Evolutionary conservation across 345 rosid species (phyloP).

Genomic region (Salix udensis): DNA sequence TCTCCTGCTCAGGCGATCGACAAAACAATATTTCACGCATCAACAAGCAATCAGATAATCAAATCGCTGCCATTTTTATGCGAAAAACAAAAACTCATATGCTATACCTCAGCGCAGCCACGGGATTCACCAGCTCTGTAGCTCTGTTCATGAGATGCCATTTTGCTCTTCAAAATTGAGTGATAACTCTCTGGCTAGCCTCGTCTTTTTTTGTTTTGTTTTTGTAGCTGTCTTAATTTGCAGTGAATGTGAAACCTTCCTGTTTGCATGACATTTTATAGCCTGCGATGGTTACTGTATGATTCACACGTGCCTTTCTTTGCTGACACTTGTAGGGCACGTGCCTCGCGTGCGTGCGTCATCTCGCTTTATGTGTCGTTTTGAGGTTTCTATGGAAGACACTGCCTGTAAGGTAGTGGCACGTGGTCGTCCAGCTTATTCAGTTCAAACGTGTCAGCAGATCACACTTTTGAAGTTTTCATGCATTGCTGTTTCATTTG

Average conservation of each 20-base stretch:
- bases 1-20: not conserved
- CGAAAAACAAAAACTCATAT: too few relatives aligned
- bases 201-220: too few relatives aligned
- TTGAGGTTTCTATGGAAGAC: not conserved
- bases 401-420: not conserved
- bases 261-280: not conserved
- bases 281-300: not conserved
- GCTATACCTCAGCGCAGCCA: conserved; percentile 50
- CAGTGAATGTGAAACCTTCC: too few relatives aligned
- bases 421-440: not conserved
- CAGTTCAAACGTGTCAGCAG: not conserved
- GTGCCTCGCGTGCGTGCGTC: conserved; percentile 7
- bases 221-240: not conserved
- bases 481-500: too few relatives aligned
- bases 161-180: not conserved
- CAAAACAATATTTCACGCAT: not conserved
- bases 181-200: too few relatives aligned
- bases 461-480: not conserved
- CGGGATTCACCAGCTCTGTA: conserved; percentile 53
- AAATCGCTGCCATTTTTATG: too few relatives aligned
- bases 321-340: conserved; percentile 27
- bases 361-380: not conserved
- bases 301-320: conserved; percentile 13
- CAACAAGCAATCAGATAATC: not conserved
- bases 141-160: conserved; percentile 55